These are phyloP conservation scores for Vanilla planifolia DNA, from an alignment of 106 monocot species.

Conservation along the genomic window DNA sequence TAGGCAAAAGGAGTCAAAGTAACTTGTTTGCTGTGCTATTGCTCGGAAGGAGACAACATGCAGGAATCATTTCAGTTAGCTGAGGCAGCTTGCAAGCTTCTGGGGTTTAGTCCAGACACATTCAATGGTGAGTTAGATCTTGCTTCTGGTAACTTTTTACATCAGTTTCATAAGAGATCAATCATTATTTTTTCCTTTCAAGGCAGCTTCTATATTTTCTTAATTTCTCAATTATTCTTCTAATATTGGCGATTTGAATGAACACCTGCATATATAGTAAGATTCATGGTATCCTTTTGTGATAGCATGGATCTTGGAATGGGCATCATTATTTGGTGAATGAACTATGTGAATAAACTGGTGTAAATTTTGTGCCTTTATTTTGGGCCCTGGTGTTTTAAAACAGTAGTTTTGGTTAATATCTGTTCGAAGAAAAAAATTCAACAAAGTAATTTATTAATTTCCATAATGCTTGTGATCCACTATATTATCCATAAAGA, in stretches of 20 bases:
- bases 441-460: no score
- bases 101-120: constrained; percentile 34
- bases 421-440: no score
- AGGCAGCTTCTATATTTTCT: no score
- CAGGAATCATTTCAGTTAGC: constrained; percentile 79
- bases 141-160: background rate
- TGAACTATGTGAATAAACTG: no score
- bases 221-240: no score
- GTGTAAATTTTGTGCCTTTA: no score
- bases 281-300: background rate
- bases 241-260: no score
- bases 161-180: background rate
- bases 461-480: no score
- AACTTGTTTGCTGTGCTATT: constrained; percentile 86
- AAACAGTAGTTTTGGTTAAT: no score
- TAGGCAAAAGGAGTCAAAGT: constrained; percentile 86
- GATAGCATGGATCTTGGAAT: background rate
- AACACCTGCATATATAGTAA: no score
- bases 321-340: background rate
- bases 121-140: constrained; percentile 34
- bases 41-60: constrained; percentile 95
- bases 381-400: no score
- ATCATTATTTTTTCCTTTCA: background rate
- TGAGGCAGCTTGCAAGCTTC: constrained; percentile 63
- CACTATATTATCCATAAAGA: no score